phyloP scores from a whole-genome alignment of 1,139 yeast genomes.

The Debaryomycetaceae sp. region DNA sequence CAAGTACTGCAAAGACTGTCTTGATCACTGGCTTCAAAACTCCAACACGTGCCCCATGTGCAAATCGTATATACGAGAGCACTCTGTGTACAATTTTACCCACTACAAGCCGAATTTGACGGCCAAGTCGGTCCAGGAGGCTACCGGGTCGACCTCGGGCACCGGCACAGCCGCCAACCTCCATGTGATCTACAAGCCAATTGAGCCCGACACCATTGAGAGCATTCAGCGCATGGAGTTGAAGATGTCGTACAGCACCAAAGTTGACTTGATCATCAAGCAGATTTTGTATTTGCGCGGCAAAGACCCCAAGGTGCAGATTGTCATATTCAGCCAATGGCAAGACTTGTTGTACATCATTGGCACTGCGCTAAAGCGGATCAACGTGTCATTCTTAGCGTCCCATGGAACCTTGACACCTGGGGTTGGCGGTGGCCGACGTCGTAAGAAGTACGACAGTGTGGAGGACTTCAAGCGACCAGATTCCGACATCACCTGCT shows the following conservation, averaged over 20 bases:
- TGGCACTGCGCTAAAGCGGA: conserved; percentile 60
- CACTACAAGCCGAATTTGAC: conserved; percentile 44
- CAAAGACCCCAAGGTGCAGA: conserved; percentile 63
- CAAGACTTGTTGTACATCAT: conserved; percentile 64
- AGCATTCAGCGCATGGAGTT: conserved; percentile 44
- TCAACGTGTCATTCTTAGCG: conserved; percentile 50
- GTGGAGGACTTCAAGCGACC: conserved; percentile 66
- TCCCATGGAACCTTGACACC: conserved; percentile 35
- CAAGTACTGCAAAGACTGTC: conserved; percentile 75
- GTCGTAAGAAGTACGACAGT: conserved; percentile 31
- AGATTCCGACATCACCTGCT: conserved; percentile 61
- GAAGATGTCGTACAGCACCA: conserved; percentile 65
- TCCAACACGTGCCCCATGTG: conserved; percentile 73
- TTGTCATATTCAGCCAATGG: conserved; percentile 88
- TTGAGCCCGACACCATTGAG: conserved; percentile 35
- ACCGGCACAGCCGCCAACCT: conserved; percentile 20
- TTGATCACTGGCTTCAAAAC: conserved; percentile 62
- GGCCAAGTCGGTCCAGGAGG: conserved; percentile 37
- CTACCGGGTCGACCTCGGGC: conserved; percentile 10
- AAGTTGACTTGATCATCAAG: conserved; percentile 76
- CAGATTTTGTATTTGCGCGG: conserved; percentile 61
- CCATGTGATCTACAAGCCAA: conserved; percentile 45
- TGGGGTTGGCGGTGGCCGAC: conserved; percentile 27
- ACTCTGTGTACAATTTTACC: conserved; percentile 58
- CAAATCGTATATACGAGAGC: conserved; percentile 40